Conservation (phyloP, 805 yeast genomes). For the Saccharomycopsis selenospora region DNA sequence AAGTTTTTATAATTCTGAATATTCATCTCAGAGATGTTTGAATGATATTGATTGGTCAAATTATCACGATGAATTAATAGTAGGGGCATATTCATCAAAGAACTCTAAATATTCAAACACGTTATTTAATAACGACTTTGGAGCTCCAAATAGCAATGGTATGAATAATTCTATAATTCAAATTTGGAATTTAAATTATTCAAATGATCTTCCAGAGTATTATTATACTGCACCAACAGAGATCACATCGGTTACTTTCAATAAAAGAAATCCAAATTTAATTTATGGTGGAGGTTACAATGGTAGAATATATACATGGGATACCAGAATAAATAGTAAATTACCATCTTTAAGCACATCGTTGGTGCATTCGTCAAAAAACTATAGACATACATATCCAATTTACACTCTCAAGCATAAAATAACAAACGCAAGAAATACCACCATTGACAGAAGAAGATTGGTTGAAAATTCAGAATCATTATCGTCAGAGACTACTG, state of each 20-base stretch:
- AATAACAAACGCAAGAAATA: background rate
- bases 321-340: conserved; percentile 22
- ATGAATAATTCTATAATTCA: conserved; percentile 27
- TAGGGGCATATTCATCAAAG: conserved; percentile 13
- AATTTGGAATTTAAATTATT: conserved; percentile 25
- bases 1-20: conserved; percentile 5
- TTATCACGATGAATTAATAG: conserved; percentile 20
- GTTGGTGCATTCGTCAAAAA: background rate
- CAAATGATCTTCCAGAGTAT: conserved; percentile 27
- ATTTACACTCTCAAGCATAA: conserved; percentile 11
- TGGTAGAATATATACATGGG: conserved; percentile 38
- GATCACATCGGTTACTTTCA: conserved; percentile 30
- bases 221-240: conserved; percentile 29
- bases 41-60: conserved; percentile 22
- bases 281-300: conserved; percentile 35
- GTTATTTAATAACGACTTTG: background rate
- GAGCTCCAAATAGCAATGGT: background rate
- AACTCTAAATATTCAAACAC: background rate
- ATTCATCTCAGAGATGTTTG: conserved; percentile 10
- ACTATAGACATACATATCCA: conserved; percentile 12
- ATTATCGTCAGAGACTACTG: too few species aligned
- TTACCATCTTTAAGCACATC: conserved; percentile 5
- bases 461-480: too few species aligned
- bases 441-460: too few species aligned
- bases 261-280: conserved; percentile 26